These are phyloP conservation scores for Ophiosphaerella korrae DNA, from an alignment of 2,329 filamentous ascomycete species.

Conservation along the genomic window DNA sequence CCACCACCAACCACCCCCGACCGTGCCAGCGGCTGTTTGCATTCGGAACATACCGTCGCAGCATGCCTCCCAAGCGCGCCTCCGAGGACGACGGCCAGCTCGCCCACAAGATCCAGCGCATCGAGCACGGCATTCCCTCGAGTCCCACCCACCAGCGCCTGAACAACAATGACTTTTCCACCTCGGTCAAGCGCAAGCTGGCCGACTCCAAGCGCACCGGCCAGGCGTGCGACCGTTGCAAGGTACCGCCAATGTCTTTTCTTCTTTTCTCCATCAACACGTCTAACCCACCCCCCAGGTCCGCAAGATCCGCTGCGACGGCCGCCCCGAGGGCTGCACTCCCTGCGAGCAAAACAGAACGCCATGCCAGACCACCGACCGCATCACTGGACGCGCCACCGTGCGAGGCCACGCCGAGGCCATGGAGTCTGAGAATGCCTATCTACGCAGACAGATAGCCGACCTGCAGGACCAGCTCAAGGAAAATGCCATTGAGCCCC, in stretches of 20 bases:
- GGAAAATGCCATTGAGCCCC: conserved; percentile 65
- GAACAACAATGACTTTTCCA: conserved; percentile 41
- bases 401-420: conserved; percentile 78
- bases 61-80: conserved; percentile 36
- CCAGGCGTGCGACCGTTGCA: conserved; percentile 88
- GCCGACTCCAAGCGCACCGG: conserved; percentile 68
- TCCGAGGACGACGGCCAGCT: conserved; percentile 26
- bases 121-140: conserved; percentile 30
- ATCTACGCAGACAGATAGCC: conserved; percentile 68
- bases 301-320: conserved; percentile 87
- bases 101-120: conserved; percentile 40
- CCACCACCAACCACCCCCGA: conserved; percentile 9
- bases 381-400: conserved; percentile 81
- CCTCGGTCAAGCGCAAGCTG: conserved; percentile 57
- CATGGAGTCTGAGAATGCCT: conserved; percentile 73
- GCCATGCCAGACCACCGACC: conserved; percentile 83
- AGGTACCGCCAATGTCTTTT: too few species aligned
- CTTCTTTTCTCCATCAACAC: neutral
- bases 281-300: conserved; percentile 56
- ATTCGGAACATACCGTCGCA: conserved; percentile 17
- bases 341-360: conserved; percentile 77
- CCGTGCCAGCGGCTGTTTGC: conserved; percentile 18
- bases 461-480: conserved; percentile 71
- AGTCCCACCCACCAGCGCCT: conserved; percentile 25
- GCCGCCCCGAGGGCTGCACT: conserved; percentile 77